Conservation (phyloP, 1,284 basidiomycete species). For the Leccinum griseonigrum region DNA sequence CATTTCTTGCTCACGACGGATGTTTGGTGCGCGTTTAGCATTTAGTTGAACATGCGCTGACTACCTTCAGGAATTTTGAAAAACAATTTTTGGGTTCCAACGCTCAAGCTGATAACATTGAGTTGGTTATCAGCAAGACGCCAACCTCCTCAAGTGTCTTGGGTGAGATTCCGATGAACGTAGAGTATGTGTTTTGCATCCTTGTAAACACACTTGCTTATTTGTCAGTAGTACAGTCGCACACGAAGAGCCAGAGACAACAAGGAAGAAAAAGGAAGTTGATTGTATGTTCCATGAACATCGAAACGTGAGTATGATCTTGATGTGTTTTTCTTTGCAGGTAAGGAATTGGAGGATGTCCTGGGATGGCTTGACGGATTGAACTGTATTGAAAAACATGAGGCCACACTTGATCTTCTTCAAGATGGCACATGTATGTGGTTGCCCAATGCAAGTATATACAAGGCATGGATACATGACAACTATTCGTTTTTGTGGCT, state of each 20-base stretch:
- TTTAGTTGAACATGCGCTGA: background rate
- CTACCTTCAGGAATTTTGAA: background rate
- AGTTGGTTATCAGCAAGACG: background rate
- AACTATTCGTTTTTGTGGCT: background rate
- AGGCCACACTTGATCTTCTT: background rate
- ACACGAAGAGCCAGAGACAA: background rate
- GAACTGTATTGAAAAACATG: conserved; percentile 2
- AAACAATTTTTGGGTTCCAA: background rate
- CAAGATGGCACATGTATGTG: background rate
- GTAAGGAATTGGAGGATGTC: background rate
- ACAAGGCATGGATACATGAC: background rate
- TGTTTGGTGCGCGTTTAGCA: background rate
- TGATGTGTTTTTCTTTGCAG: background rate
- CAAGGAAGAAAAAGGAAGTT: background rate
- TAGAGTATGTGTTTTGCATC: background rate
- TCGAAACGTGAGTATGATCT: background rate
- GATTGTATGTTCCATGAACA: background rate
- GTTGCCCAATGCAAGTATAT: background rate
- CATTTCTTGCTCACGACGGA: background rate
- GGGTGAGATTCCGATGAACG: background rate
- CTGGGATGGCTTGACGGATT: conserved; percentile 5
- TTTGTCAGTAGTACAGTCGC: background rate
- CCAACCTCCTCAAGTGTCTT: background rate
- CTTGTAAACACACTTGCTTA: background rate
- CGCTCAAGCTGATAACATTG: background rate